These are phyloP conservation scores for Cercophora newfieldiana DNA, from an alignment of 495 filamentous ascomycete genomes.

Conservation along the genomic window DNA sequence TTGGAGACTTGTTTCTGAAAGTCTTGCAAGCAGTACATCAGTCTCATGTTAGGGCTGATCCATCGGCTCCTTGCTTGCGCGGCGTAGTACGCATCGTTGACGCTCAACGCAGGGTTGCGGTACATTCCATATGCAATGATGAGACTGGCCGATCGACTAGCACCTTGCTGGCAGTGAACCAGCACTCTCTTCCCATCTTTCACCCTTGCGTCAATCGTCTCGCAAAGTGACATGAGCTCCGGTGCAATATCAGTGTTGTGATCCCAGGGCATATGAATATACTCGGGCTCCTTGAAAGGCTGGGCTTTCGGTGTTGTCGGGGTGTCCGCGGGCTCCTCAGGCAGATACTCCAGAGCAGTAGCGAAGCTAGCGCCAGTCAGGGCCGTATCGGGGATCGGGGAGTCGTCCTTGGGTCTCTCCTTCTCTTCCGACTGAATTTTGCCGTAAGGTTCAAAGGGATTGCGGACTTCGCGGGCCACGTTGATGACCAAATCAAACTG, in stretches of 20 bases:
- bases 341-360: constrained; percentile 66
- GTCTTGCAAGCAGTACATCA: constrained; percentile 96
- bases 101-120: constrained; percentile 80
- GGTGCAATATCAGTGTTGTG: constrained; percentile 95
- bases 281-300: constrained; percentile 69
- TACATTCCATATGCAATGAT: constrained; percentile 96
- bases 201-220: constrained; percentile 78
- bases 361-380: constrained; percentile 67
- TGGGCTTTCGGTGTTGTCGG: constrained; percentile 61
- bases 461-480: constrained; percentile 89
- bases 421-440: constrained; percentile 26
- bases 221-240: constrained; percentile 81
- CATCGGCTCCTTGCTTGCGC: constrained; percentile 89
- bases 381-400: constrained; percentile 67
- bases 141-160: constrained; percentile 92
- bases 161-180: constrained; percentile 93
- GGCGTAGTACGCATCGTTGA: constrained; percentile 89
- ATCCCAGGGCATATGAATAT: constrained; percentile 95
- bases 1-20: constrained; percentile 71
- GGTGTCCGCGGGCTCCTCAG: constrained; percentile 38
- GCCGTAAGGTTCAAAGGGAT: constrained; percentile 65
- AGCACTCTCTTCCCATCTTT: constrained; percentile 82
- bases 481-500: constrained; percentile 93
- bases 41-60: constrained; percentile 98
- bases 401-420: constrained; percentile 38